Evolutionary conservation across 306 rosid genomes (phyloP), one percentile per base, ranked within the genome.

Genomic region (Hippophae rhamnoides): DNA sequence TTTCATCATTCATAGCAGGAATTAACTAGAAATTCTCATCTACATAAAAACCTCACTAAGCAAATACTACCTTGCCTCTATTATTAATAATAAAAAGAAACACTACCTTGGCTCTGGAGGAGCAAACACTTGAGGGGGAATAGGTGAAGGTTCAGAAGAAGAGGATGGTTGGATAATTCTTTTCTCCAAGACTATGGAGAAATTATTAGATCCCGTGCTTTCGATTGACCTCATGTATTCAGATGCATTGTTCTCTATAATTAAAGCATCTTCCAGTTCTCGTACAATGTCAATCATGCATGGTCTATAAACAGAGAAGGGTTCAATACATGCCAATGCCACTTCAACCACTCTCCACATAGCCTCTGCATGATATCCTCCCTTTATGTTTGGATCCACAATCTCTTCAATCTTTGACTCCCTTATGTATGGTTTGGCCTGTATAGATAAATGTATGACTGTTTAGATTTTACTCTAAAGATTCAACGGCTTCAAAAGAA

Each of bases 181-280:
- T 73, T 78, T 81, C 56, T 87, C 96, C 67, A 79, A 57, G 64
- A 71, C 84, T 43, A 83, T 48, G 13, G 98, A 85, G 74, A 75
- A 81, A 65, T 79, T 89, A 71, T 81, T 85, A 25, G 97, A 92
- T 31, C 89, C 87, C 38, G 69, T 67, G 74, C 97, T 92, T 66
- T 92, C 98, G 55, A 92, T 81, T 54, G 98, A 92, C 67, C 81
- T 85, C 96, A 83, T 92, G 76, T 92, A 92, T 70, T 87, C 98
- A 8, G 98, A 87, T 49, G 98, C 96, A 51, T 92, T 92, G 80
- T 83, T 92, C 71, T 87, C 98, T 65, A 81, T 87, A 50, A 92
- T 90, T 61, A 90, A 79, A 78, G 96, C 84, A 62, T 87, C 96
- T 69, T 90, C 98, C 52, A 87, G 79, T 81, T 90, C 95, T 0